phyloP scores from a whole-genome alignment of 2,329 filamentous ascomycete species.

The Colletotrichum salicis region DNA sequence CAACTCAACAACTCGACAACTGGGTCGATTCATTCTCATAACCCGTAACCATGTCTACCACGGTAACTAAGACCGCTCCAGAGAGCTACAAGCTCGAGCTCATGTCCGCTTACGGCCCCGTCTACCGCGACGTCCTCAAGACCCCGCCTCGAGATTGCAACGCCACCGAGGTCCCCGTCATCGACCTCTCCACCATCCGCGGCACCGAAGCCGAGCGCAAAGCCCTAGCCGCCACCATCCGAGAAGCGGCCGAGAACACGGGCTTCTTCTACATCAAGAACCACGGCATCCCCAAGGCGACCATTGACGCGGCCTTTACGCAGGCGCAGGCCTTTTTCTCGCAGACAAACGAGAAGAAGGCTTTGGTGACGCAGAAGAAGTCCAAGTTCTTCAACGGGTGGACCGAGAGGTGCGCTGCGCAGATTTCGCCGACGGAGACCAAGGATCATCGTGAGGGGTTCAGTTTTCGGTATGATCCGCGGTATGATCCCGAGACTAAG shows the following conservation, averaged over 20 bases:
- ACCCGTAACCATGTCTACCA: conserved; percentile 28
- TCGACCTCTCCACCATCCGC: conserved; percentile 52
- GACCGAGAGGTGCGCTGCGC: conserved; percentile 37
- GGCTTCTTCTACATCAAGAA: conserved; percentile 61
- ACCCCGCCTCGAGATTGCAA: conserved; percentile 52
- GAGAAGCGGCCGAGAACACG: conserved; percentile 52
- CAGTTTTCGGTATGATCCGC: conserved; percentile 51
- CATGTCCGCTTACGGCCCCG: conserved; percentile 54
- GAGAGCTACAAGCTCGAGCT: conserved; percentile 54
- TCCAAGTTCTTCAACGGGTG: conserved; percentile 52
- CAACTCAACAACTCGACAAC: not conserved
- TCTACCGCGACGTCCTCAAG: conserved; percentile 54
- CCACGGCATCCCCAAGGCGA: conserved; percentile 50
- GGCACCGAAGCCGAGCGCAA: conserved; percentile 48
- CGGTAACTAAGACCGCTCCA: conserved; percentile 23
- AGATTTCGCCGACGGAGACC: conserved; percentile 44
- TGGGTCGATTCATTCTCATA: not conserved
- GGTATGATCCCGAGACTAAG: conserved; percentile 54
- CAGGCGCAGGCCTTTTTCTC: conserved; percentile 43
- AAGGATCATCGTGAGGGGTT: conserved; percentile 44
- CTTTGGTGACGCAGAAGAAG: conserved; percentile 38
- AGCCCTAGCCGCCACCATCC: conserved; percentile 50
- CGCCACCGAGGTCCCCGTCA: conserved; percentile 56
- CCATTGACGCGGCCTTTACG: conserved; percentile 40
- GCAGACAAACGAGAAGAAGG: conserved; percentile 44